phyloP scores from a whole-genome alignment of 306 rosid species.

The Cucurbita maxima region DNA sequence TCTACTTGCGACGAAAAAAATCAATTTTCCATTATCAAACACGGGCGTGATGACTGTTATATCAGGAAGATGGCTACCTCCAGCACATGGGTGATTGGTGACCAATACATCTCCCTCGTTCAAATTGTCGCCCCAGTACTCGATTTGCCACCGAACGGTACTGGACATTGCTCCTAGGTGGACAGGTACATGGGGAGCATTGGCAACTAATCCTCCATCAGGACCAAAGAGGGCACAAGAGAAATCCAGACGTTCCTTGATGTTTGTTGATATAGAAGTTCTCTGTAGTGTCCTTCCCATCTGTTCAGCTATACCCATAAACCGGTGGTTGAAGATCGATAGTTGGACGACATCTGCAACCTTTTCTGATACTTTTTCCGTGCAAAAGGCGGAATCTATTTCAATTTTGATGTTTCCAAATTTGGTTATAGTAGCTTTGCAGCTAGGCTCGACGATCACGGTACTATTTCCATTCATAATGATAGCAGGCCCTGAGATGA shows the following conservation, averaged over 20 bases:
- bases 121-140: slow-evolving; percentile 56
- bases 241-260: slow-evolving; percentile 89
- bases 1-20: slow-evolving; percentile 81
- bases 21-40: slow-evolving; percentile 50
- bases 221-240: slow-evolving; percentile 95
- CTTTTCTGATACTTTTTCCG: slow-evolving; percentile 37
- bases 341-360: slow-evolving; percentile 86
- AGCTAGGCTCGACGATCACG: slow-evolving; percentile 71
- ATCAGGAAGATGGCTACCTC: slow-evolving; percentile 98
- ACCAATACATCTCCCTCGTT: slow-evolving; percentile 88
- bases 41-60: slow-evolving; percentile 88
- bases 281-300: slow-evolving; percentile 95
- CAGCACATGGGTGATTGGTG: slow-evolving; percentile 89
- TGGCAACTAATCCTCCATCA: slow-evolving; percentile 85
- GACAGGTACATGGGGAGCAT: slow-evolving; percentile 92
- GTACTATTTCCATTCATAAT: slow-evolving; percentile 94
- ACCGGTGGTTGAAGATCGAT: slow-evolving; percentile 81
- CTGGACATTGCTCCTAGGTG: slow-evolving; percentile 95
- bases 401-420: slow-evolving; percentile 72
- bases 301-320: slow-evolving; percentile 99
- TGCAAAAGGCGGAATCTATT: slow-evolving; percentile 39
- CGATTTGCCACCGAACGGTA: slow-evolving; percentile 82
- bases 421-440: slow-evolving; percentile 62
- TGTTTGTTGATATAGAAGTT: slow-evolving; percentile 92
- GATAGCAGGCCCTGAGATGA: slow-evolving; percentile 59